phyloP scores from a whole-genome alignment of 306 rosid species.

The Quercus aquifolioides region DNA sequence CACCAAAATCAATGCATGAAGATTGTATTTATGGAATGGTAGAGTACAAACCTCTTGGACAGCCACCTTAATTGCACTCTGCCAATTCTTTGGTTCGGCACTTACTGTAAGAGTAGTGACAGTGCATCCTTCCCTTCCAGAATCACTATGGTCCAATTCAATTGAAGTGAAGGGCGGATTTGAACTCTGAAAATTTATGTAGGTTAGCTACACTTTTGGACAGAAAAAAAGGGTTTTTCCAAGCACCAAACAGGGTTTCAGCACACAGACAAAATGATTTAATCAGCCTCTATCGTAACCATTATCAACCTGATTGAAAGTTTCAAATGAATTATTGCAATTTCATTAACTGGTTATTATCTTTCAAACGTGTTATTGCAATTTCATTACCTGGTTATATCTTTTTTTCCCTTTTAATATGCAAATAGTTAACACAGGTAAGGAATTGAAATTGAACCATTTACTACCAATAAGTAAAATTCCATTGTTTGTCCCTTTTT shows the following conservation, averaged over 20 bases:
- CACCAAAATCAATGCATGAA: slow-evolving; percentile 14
- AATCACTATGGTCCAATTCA: slow-evolving; percentile 98
- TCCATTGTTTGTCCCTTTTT: not conserved
- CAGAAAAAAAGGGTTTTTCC: slow-evolving; percentile 5
- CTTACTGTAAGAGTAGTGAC: slow-evolving; percentile 97
- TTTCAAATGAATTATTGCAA: not conserved
- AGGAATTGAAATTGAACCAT: not conserved
- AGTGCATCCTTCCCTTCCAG: slow-evolving; percentile 99
- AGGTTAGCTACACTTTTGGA: slow-evolving; percentile 26
- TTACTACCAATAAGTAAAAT: not conserved
- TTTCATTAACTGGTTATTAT: not conserved
- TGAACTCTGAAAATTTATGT: slow-evolving; percentile 70
- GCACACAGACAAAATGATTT: not conserved
- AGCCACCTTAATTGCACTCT: slow-evolving; percentile 86
- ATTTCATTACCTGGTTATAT: not conserved
- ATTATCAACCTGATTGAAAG: not conserved
- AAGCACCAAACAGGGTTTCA: not conserved
- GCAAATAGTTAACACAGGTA: not conserved
- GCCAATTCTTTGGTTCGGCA: slow-evolving; percentile 97
- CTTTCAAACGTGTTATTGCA: not conserved
- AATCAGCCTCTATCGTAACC: not conserved
- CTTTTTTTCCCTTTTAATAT: not conserved
- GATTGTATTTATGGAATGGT: slow-evolving; percentile 10
- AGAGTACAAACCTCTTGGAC: slow-evolving; percentile 85
- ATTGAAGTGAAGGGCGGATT: slow-evolving; percentile 98